phyloP scores from a whole-genome alignment of 495 filamentous ascomycete genomes.

The Thozetella sp. region DNA sequence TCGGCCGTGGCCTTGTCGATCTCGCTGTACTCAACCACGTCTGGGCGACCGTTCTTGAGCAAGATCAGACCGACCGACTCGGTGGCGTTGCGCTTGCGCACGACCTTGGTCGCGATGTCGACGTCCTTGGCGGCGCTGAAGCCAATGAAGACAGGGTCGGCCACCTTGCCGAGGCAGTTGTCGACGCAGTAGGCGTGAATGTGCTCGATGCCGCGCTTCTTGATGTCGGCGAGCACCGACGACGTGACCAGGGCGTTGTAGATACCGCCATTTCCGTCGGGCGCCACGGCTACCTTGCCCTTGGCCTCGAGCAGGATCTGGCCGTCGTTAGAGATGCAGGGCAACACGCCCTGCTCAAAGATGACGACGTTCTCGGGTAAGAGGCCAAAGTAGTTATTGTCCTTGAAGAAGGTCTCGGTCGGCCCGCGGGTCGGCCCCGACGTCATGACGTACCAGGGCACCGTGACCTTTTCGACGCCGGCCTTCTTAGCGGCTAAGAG shows the following conservation, averaged over 20 bases:
- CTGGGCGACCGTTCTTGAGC: conserved; percentile 92
- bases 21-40: conserved; percentile 98
- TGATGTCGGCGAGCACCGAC: conserved; percentile 86
- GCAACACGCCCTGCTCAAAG: conserved; percentile 96
- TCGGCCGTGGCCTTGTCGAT: conserved; percentile 87
- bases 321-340: conserved; percentile 96
- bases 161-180: conserved; percentile 98
- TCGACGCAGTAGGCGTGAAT: conserved; percentile 98
- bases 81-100: conserved; percentile 95
- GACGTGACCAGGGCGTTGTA: conserved; percentile 88
- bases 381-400: conserved; percentile 89
- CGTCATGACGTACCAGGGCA: conserved; percentile 99
- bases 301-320: conserved; percentile 95
- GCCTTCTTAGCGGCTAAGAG: conserved; percentile 74
- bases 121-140: conserved; percentile 88
- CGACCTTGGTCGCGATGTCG: conserved; percentile 97
- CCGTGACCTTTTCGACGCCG: conserved; percentile 61
- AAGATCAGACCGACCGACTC: conserved; percentile 96
- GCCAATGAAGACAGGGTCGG: conserved; percentile 93
- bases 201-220: conserved; percentile 86
- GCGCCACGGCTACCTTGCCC: conserved; percentile 90
- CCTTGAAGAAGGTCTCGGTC: conserved; percentile 90
- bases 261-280: conserved; percentile 98
- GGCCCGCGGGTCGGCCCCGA: conserved; percentile 92
- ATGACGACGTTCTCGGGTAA: conserved; percentile 82